phyloP scores from a whole-genome alignment of 805 yeast genomes.

The Metschnikowia lunata region DNA sequence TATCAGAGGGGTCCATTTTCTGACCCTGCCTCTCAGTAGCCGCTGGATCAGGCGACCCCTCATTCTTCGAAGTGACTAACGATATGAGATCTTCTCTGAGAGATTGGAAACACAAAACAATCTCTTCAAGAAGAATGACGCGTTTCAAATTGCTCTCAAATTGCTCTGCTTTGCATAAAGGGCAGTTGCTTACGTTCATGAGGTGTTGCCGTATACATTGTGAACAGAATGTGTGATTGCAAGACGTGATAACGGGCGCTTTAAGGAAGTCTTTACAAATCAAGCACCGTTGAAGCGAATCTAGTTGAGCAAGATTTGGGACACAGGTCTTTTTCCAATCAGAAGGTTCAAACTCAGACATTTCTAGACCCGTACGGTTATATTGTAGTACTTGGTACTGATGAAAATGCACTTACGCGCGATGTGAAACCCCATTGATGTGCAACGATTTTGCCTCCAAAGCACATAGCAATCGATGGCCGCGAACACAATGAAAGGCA shows the following conservation, averaged over 20 bases:
- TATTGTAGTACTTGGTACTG: not conserved
- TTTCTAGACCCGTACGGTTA: not conserved
- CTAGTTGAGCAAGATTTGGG: constrained; percentile 58
- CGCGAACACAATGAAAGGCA: not conserved
- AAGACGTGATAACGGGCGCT: constrained; percentile 79
- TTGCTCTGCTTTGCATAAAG: constrained; percentile 68
- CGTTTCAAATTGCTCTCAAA: constrained; percentile 66
- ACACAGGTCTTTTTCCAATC: constrained; percentile 59
- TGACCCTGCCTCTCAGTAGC: constrained; percentile 8
- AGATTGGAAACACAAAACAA: constrained; percentile 47
- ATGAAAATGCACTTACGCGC: not conserved
- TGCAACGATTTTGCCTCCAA: not conserved
- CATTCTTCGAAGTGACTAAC: constrained; percentile 1
- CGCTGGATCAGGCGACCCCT: not conserved
- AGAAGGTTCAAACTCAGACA: constrained; percentile 48
- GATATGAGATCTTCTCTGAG: constrained; percentile 14
- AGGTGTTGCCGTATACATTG: constrained; percentile 75
- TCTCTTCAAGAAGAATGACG: constrained; percentile 67
- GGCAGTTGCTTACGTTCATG: constrained; percentile 60
- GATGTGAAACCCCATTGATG: not conserved
- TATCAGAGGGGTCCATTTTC: not conserved
- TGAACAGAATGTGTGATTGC: constrained; percentile 89
- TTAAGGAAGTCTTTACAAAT: constrained; percentile 79
- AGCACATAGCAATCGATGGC: not conserved
- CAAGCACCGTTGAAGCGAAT: constrained; percentile 72